Evolutionary conservation across 2,329 filamentous ascomycete species (phyloP).

Genomic region (Microsporum audouinii): DNA sequence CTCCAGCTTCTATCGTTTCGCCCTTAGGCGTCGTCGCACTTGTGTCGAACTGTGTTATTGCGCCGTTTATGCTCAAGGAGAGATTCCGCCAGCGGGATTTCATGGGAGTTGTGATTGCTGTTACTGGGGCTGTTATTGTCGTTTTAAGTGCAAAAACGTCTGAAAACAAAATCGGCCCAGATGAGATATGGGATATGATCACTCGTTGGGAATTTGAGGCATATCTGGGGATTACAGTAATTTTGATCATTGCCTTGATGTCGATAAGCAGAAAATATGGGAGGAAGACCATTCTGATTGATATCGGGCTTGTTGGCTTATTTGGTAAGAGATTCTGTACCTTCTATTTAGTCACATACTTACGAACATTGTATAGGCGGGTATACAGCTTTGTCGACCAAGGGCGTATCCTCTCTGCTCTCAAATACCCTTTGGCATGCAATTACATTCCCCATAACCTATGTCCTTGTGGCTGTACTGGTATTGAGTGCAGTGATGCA

Average conservation of each 20-base stretch:
- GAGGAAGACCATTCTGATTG: slow-evolving; percentile 76
- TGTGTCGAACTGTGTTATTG: slow-evolving; percentile 93
- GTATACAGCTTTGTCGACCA: slow-evolving; percentile 93
- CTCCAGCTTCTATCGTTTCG: slow-evolving; percentile 92
- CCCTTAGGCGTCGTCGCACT: slow-evolving; percentile 93
- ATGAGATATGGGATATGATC: slow-evolving; percentile 82
- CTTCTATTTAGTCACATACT: slow-evolving; percentile 9
- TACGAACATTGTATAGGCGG: slow-evolving; percentile 47
- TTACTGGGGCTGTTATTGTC: slow-evolving; percentile 79
- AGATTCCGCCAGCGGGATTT: slow-evolving; percentile 73
- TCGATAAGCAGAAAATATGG: slow-evolving; percentile 75
- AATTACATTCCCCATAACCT: slow-evolving; percentile 85
- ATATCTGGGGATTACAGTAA: slow-evolving; percentile 67
- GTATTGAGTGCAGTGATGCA: slow-evolving; percentile 85
- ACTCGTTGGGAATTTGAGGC: slow-evolving; percentile 81
- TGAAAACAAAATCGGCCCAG: slow-evolving; percentile 80
- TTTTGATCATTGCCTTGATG: slow-evolving; percentile 65
- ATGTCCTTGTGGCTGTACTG: slow-evolving; percentile 68
- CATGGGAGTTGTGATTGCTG: slow-evolving; percentile 75
- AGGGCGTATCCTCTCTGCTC: slow-evolving; percentile 88
- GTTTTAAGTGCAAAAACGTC: slow-evolving; percentile 82
- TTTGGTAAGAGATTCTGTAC: slow-evolving; percentile 54
- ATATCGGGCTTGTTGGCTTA: slow-evolving; percentile 81
- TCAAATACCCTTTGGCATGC: slow-evolving; percentile 82
- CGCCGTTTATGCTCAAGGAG: slow-evolving; percentile 87